A percentile compares a stretch with the other conserved stretches of the same genome.
These are phyloP conservation scores for Pseudocercospora macadamiae DNA, from an alignment of 2,329 filamentous ascomycete genomes.

Conservation along the genomic window DNA sequence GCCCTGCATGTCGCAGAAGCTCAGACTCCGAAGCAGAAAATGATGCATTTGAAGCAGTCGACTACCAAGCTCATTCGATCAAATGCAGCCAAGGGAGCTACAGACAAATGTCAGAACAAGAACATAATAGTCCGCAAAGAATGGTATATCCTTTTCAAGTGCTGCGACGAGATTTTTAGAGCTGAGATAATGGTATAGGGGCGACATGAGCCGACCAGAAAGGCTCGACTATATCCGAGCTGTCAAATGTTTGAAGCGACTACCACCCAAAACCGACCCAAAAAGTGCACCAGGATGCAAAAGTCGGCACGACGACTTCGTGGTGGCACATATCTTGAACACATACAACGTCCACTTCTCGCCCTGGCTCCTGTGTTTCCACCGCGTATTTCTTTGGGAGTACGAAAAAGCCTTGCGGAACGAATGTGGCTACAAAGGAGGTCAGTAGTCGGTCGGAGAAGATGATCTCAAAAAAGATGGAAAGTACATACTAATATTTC, in stretches of 20 bases:
- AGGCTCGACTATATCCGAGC: constrained; percentile 33
- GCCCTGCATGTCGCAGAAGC: neutral
- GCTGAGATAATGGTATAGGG: constrained; percentile 10
- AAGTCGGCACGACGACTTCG: constrained; percentile 34
- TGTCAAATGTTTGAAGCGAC: constrained; percentile 28
- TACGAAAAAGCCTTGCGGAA: constrained; percentile 47
- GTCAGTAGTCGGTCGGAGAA: neutral
- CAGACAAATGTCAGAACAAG: constrained; percentile 27
- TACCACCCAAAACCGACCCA: constrained; percentile 19
- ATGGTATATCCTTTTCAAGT: constrained; percentile 23
- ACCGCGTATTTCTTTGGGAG: constrained; percentile 45
- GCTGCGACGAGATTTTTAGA: neutral
- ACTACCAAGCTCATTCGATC: neutral
- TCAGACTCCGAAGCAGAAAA: neutral
- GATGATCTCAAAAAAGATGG: too few relatives aligned
- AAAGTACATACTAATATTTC: neutral
- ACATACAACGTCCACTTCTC: constrained; percentile 29
- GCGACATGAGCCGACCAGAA: constrained; percentile 27
- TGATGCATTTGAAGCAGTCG: neutral
- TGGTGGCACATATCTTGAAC: constrained; percentile 32
- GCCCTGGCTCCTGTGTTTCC: constrained; percentile 41
- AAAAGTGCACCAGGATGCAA: constrained; percentile 22
- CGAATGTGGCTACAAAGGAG: constrained; percentile 37
- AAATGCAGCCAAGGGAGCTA: neutral
- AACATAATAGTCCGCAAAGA: constrained; percentile 31